Evolutionary conservation across 1,284 basidiomycete species (phyloP).

Genomic region (Schizophyllum amplum): DNA sequence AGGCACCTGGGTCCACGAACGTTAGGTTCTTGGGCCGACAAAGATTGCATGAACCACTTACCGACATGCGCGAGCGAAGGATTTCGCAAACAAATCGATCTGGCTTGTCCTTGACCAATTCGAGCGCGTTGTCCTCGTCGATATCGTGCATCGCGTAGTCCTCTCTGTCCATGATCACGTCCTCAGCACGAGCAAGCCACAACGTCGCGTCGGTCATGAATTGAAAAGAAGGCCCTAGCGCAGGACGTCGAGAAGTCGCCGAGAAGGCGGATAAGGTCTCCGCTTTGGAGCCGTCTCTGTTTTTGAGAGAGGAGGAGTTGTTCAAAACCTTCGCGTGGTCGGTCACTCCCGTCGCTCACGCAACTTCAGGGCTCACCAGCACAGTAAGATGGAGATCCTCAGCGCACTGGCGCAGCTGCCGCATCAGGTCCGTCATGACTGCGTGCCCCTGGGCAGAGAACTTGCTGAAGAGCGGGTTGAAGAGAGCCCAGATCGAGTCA

Average conservation of each 20-base stretch:
- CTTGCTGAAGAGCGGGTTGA: conserved; percentile 57
- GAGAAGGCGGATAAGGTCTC: conserved; percentile 13
- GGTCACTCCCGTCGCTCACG: background rate
- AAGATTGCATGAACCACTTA: background rate
- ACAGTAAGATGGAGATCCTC: conserved; percentile 36
- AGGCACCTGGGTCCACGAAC: background rate
- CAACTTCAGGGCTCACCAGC: conserved; percentile 32
- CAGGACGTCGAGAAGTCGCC: conserved; percentile 45
- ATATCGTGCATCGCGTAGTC: background rate
- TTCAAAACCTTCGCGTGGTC: conserved; percentile 34
- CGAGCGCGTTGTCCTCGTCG: background rate
- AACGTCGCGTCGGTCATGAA: conserved; percentile 65
- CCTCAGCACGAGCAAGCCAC: conserved; percentile 39
- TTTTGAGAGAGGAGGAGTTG: conserved; percentile 23
- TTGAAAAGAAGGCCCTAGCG: conserved; percentile 65
- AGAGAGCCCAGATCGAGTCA: conserved; percentile 57
- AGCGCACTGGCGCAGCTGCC: conserved; percentile 46
- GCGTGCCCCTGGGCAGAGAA: conserved; percentile 69
- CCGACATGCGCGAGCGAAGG: background rate
- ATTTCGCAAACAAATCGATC: background rate
- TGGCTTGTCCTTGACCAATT: background rate
- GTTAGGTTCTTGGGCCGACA: background rate
- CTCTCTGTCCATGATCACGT: background rate
- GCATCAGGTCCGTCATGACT: conserved; percentile 66
- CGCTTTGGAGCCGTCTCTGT: background rate